phyloP scores from a whole-genome alignment of 345 rosid species.

The Eucalyptus shirleyi region DNA sequence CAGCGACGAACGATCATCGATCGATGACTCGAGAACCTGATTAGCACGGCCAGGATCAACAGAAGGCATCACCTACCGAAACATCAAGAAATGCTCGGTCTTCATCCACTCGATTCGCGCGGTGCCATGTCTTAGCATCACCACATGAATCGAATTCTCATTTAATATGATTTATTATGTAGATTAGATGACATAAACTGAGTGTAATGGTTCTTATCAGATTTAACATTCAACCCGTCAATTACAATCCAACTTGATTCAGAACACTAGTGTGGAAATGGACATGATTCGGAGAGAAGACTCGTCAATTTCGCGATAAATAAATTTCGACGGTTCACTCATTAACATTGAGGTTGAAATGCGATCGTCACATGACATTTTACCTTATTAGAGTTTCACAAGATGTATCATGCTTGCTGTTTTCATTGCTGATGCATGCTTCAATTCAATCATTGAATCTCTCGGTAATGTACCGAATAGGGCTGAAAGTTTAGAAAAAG shows the following conservation, averaged over 20 bases:
- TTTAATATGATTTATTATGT: not conserved
- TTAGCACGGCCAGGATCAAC: not conserved
- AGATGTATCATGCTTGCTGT: not conserved
- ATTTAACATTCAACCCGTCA: not conserved
- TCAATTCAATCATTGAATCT: not conserved
- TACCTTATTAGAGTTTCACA: not conserved
- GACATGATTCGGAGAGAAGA: not conserved
- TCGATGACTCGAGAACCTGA: not conserved
- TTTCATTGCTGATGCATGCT: not conserved
- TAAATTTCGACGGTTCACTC: not conserved
- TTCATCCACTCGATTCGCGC: not conserved
- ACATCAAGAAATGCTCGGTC: not conserved
- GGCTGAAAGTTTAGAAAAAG: too few relatives aligned
- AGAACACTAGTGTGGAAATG: not conserved
- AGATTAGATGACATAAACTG: not conserved
- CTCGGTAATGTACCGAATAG: too few relatives aligned
- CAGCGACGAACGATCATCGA: not conserved
- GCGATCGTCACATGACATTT: fast-evolving
- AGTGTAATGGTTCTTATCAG: not conserved
- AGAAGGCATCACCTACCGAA: not conserved
- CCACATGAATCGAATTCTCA: not conserved
- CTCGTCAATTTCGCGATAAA: not conserved
- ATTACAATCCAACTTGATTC: not conserved
- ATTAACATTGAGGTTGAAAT: not conserved
- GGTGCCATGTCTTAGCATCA: not conserved